Evolutionary conservation across 495 filamentous ascomycete species (phyloP).

Genomic region (Echria macrotheca): DNA sequence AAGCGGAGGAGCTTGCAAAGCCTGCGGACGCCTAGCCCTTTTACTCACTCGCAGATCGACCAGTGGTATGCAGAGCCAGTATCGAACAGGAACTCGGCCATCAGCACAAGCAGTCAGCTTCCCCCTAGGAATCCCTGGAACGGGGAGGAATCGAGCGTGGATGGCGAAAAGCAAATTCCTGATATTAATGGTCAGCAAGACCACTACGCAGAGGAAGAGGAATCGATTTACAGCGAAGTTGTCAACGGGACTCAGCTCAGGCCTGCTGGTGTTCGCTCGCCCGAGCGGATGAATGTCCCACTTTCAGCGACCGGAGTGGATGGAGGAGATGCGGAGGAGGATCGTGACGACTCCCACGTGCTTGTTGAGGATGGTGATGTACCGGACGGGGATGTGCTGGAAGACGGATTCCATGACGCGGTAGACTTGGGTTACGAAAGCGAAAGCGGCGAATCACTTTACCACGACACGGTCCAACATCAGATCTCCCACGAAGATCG

Average conservation of each 20-base stretch:
- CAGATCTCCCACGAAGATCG: slow-evolving; percentile 79
- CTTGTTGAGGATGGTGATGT: slow-evolving; percentile 32
- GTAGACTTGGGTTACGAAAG: slow-evolving; percentile 34
- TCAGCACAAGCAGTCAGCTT: slow-evolving; percentile 8
- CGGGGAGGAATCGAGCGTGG: slow-evolving; percentile 30
- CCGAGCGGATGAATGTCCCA: slow-evolving; percentile 7
- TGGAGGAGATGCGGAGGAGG: slow-evolving; percentile 4
- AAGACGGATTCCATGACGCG: slow-evolving; percentile 21
- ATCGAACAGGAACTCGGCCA: slow-evolving; percentile 21
- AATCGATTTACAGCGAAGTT: slow-evolving; percentile 15
- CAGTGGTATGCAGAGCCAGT: slow-evolving; percentile 61
- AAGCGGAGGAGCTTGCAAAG: slow-evolving; percentile 79
- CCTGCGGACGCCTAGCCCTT: slow-evolving; percentile 77
- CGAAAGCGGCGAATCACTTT: slow-evolving; percentile 49
- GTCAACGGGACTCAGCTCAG: slow-evolving; percentile 7
- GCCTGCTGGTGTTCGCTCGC: slow-evolving; percentile 7
- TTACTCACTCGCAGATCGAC: slow-evolving; percentile 64
- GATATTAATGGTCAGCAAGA: background rate
- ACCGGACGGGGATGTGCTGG: slow-evolving; percentile 13
- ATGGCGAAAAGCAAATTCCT: slow-evolving; percentile 21
- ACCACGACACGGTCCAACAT: slow-evolving; percentile 50
- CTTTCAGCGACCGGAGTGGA: background rate
- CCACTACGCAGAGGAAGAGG: slow-evolving; percentile 17
- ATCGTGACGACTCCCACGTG: slow-evolving; percentile 25
- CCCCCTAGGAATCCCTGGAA: slow-evolving; percentile 27